Percentiles rank a stretch among this genome's conserved stretches.
These are phyloP conservation scores for Fusarium transvaalense DNA, from an alignment of 2,329 filamentous ascomycete species.

Conservation along the genomic window DNA sequence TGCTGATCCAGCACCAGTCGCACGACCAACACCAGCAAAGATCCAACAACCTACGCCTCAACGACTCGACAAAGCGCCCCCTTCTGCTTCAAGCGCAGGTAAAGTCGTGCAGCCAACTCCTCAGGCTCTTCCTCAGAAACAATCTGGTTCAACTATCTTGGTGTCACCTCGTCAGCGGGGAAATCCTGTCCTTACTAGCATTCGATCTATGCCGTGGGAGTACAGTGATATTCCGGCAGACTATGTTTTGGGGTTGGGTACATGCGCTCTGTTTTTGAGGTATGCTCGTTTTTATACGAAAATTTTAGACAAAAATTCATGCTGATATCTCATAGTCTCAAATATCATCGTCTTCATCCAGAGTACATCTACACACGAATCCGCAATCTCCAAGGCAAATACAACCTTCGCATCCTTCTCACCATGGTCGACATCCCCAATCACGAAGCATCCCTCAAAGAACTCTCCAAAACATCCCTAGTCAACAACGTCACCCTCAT, in stretches of 20 bases:
- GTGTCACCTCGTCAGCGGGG: slow-evolving; percentile 95
- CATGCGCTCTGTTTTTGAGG: slow-evolving; percentile 90
- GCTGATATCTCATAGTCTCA: slow-evolving; percentile 68
- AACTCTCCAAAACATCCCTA: slow-evolving; percentile 91
- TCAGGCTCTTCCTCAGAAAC: slow-evolving; percentile 78
- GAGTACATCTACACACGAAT: slow-evolving; percentile 98
- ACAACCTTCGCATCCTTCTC: slow-evolving; percentile 86
- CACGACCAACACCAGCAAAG: slow-evolving; percentile 54
- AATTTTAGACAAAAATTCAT: too few species aligned
- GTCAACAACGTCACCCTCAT: slow-evolving; percentile 94
- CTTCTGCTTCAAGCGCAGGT: slow-evolving; percentile 55
- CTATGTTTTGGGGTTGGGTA: slow-evolving; percentile 87
- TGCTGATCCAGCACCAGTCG: slow-evolving; percentile 53
- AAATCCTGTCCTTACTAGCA: slow-evolving; percentile 88
- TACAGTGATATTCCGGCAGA: slow-evolving; percentile 97
- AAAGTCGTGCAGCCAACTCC: slow-evolving; percentile 89
- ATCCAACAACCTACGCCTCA: slow-evolving; percentile 66
- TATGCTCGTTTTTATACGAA: too few species aligned
- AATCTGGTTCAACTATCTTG: slow-evolving; percentile 80
- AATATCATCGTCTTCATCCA: slow-evolving; percentile 96
- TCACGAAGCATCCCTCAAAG: slow-evolving; percentile 89
- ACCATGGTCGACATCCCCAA: slow-evolving; percentile 96
- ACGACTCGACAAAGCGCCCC: slow-evolving; percentile 64
- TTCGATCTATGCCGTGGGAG: slow-evolving; percentile 91
- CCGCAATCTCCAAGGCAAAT: slow-evolving; percentile 84